Evolutionary conservation across 176 grass and related monocot species (phyloP).

Genomic region (Rhipidocladum racemiflorum): DNA sequence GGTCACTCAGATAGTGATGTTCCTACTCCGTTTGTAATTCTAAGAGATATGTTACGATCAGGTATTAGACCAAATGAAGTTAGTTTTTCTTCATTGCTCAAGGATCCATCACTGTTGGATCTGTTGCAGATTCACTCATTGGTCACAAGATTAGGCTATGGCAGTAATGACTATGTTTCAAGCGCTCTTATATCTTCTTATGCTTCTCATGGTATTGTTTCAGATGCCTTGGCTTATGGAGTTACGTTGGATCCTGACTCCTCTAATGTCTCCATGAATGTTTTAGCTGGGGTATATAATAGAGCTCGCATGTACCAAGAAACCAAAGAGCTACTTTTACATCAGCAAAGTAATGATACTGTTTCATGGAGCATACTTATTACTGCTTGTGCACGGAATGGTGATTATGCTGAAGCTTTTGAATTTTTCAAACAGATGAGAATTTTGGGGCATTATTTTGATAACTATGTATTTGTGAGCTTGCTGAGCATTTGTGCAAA

Average conservation of each 20-base stretch:
- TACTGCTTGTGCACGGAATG: slow-evolving; percentile 52
- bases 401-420: slow-evolving; percentile 58
- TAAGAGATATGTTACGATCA: slow-evolving; percentile 54
- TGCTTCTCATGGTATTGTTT: slow-evolving; percentile 50
- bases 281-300: slow-evolving; percentile 63
- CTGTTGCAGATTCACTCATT: slow-evolving; percentile 62
- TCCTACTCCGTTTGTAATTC: slow-evolving; percentile 27
- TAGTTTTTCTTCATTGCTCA: slow-evolving; percentile 63
- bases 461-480: slow-evolving; percentile 54
- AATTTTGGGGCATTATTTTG: slow-evolving; percentile 39
- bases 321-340: slow-evolving; percentile 54
- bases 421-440: slow-evolving; percentile 56
- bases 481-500: slow-evolving; percentile 71
- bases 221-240: slow-evolving; percentile 45
- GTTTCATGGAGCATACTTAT: slow-evolving; percentile 79
- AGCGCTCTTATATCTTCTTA: slow-evolving; percentile 70
- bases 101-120: slow-evolving; percentile 38
- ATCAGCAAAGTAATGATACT: slow-evolving; percentile 38
- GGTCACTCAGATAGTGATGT: slow-evolving; percentile 29
- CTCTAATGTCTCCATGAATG: slow-evolving; percentile 44
- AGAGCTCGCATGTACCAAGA: slow-evolving; percentile 45
- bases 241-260: slow-evolving; percentile 25
- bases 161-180: slow-evolving; percentile 50
- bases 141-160: slow-evolving; percentile 63
- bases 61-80: slow-evolving; percentile 55